phyloP scores from a whole-genome alignment of 176 grass and related monocot genomes.

The Raddia distichophylla region DNA sequence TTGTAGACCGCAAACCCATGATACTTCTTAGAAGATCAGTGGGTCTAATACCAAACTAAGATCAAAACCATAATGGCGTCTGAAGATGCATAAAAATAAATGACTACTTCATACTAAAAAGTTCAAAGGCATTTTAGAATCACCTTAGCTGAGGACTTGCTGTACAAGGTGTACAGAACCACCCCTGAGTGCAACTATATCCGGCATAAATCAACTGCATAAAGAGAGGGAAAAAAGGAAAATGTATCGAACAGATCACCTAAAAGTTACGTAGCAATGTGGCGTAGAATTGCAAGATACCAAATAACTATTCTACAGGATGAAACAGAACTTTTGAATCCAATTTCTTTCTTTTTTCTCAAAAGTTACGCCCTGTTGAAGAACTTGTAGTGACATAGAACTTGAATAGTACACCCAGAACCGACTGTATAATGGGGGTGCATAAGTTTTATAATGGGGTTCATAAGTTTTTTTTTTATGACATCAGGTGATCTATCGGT shows the following conservation, averaged over 20 bases:
- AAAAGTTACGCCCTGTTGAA: not conserved
- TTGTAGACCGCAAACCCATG: not conserved
- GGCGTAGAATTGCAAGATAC: conserved; percentile 17
- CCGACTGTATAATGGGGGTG: not conserved
- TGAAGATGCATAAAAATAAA: conserved; percentile 17
- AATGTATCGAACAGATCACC: conserved; percentile 16
- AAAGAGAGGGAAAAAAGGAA: not conserved
- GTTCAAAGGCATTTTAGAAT: not conserved
- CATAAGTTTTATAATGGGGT: not conserved
- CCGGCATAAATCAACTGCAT: conserved; percentile 93
- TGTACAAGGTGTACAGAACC: conserved; percentile 95
- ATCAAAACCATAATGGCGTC: not conserved
- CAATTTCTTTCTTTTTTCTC: conserved; percentile 14
- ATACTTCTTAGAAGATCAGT: not conserved
- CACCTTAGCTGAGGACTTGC: conserved; percentile 80
- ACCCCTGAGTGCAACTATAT: conserved; percentile 93
- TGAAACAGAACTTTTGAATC: conserved; percentile 2
- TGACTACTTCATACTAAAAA: conserved; percentile 17
- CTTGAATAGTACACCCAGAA: not conserved
- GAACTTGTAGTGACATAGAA: not conserved
- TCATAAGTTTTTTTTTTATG: not conserved
- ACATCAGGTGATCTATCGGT: conserved; percentile 4
- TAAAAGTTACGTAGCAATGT: not conserved
- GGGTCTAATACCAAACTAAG: not conserved
- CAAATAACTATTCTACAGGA: conserved; percentile 19